Evolutionary conservation across 2,329 filamentous ascomycete genomes (phyloP), one percentile per base, ranked within the genome.

Genomic region (Penicillium brasilianum): DNA sequence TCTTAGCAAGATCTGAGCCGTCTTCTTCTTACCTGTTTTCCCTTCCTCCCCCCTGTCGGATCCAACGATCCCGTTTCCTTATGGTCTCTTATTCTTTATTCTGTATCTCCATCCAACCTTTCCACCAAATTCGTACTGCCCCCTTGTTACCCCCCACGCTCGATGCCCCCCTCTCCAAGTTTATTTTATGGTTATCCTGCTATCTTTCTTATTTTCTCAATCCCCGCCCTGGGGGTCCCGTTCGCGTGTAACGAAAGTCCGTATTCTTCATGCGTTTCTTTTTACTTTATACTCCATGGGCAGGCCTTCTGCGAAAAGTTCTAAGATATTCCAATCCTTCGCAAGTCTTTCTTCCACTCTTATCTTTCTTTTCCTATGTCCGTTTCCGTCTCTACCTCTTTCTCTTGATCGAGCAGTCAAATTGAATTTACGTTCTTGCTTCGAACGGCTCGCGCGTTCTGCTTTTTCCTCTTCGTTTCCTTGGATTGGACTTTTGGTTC

Each of bases 231-330:
- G 62, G 69, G 72, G 69, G 67, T 66, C 67, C 67, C 66, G 58
- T 74, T 71, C 71, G 71, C 71, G 74, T 77, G 74, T 76, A 74
- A 74, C 72, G 73, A 71, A 72, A 74, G 75, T 74, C 65, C 66
- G 71, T 75, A 72, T 71, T 69, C 63, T 75, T 72, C 61, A 69
- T 73, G 71, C 68, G 69, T 66, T 69, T 72, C 63, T 66, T 63
- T 71, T 70, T 69, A 62, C 67, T 66, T 69, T 69, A 73, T 77
- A 73, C 70, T 72, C 70, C 71, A 71, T 77, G 77, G 77, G 77
- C 74, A 77, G 77, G 76, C 77, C 74, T 74, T 78, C 70, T 78
- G 76, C 76, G 74, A 79, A 79, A 79, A 79, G 74, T 79, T 75
- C 69, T 68, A 67, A 71, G 69, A 72, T 41, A 41, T 62, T 68